Percentiles rank a stretch among this genome's conserved stretches.
These are phyloP conservation scores for Colletotrichum sp. DNA, from an alignment of 2,329 filamentous ascomycete species.

Conservation along the genomic window DNA sequence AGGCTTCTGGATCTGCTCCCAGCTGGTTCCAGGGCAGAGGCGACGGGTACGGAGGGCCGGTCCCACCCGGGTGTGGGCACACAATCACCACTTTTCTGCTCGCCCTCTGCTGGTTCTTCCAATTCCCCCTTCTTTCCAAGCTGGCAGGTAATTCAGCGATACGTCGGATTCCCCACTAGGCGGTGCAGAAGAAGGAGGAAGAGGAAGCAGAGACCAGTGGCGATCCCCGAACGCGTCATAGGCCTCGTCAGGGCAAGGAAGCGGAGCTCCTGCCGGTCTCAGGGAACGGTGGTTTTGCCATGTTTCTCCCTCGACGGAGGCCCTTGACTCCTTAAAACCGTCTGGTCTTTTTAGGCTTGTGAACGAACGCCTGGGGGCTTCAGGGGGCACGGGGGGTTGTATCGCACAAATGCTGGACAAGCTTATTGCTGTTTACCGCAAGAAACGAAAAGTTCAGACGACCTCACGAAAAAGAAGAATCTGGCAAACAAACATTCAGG, in stretches of 20 bases:
- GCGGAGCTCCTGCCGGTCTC: background rate
- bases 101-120: background rate
- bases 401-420: background rate
- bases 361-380: background rate
- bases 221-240: constrained; percentile 15
- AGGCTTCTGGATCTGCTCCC: background rate
- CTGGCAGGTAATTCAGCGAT: background rate
- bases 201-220: background rate
- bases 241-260: constrained; percentile 12
- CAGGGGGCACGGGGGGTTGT: background rate
- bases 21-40: background rate
- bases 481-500: background rate
- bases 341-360: background rate
- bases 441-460: background rate
- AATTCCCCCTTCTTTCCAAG: background rate
- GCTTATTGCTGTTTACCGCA: background rate
- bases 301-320: background rate
- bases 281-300: background rate
- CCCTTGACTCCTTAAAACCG: background rate
- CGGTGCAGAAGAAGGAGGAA: background rate
- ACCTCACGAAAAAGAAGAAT: background rate
- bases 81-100: background rate
- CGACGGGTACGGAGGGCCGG: background rate
- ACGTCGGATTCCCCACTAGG: background rate
- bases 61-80: constrained; percentile 9